Evolutionary conservation across 192 early-diverging fungal genomes (phyloP).

Genomic region (Podila minutissima): DNA sequence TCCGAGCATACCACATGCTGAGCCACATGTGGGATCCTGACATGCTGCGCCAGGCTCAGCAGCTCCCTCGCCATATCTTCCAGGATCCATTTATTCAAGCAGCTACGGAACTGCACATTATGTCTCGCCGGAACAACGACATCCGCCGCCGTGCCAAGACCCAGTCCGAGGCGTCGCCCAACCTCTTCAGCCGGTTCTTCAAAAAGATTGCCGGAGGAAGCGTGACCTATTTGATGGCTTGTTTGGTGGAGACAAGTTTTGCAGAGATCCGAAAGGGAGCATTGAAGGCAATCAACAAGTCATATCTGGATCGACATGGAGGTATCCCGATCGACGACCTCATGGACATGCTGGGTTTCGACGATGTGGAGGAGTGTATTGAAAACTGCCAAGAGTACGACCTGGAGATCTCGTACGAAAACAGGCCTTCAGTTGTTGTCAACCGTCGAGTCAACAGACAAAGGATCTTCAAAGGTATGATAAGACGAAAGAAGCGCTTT

Average conservation of each 20-base stretch:
- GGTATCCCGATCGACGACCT: slow-evolving; percentile 37
- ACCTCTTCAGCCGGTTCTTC: slow-evolving; percentile 80
- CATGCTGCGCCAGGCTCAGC: slow-evolving; percentile 69
- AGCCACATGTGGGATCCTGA: slow-evolving; percentile 79
- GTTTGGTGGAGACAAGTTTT: slow-evolving; percentile 82
- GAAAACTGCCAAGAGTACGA: slow-evolving; percentile 49
- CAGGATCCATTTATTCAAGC: slow-evolving; percentile 69
- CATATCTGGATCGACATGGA: slow-evolving; percentile 52
- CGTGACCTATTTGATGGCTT: slow-evolving; percentile 81
- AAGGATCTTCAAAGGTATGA: slow-evolving; percentile 29
- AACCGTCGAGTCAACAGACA: slow-evolving; percentile 29
- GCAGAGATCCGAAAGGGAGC: slow-evolving; percentile 76
- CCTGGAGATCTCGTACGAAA: slow-evolving; percentile 14
- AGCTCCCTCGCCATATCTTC: slow-evolving; percentile 68
- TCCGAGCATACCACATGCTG: slow-evolving; percentile 89
- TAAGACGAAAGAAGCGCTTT: neutral
- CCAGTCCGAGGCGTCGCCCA: slow-evolving; percentile 67
- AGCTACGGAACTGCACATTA: slow-evolving; percentile 73
- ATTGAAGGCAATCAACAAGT: slow-evolving; percentile 76
- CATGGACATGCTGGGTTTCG: slow-evolving; percentile 41
- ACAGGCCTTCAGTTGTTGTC: slow-evolving; percentile 35
- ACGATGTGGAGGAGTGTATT: slow-evolving; percentile 48
- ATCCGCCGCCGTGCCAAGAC: slow-evolving; percentile 53
- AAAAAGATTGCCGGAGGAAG: slow-evolving; percentile 62
- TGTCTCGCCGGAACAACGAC: slow-evolving; percentile 66